Evolutionary conservation across 2,329 filamentous ascomycete species (phyloP), one percentile per base, ranked within the genome.

Genomic region (Chaetomium sp.): DNA sequence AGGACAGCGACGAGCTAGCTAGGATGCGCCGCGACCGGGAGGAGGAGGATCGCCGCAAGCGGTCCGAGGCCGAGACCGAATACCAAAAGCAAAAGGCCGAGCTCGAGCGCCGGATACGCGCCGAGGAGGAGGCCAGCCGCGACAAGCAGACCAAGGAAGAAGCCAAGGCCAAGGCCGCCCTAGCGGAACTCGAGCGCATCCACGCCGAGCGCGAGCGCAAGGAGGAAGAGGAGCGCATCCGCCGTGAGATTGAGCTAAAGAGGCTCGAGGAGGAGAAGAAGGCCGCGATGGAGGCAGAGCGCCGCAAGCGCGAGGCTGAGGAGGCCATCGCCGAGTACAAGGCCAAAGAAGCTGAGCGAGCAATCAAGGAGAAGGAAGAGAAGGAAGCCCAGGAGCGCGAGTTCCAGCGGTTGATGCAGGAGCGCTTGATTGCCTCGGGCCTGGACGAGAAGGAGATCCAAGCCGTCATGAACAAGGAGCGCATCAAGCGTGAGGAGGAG

Each of bases 401-500:
- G 55, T 84, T 81, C 62, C 75, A 79, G 64, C 71, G 72, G 33
- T 76, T 78, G 42, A 70, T 86, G 47, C 78, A 80, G 63, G 79
- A 84, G 60, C 77, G 84, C 49, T 70, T 86, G 40, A 69, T 79
- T 56, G 77, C 78, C 49, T 79, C 81, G 2, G 82, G 83, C 2
- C 71, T 86, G 43, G 76, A 79, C 62, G 80, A 84, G 63, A 76
- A 78, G 61, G 76, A 79, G 59, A 84, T 86, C 61, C 71, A 75
- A 43, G 80, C 80, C 19, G 79, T 86, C 58, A 67, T 85, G 52
- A 78, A 80, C 62, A 81, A 81, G 63, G 76, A 82, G 64, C 79
- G 77, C 65, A 64, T 71, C 62, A 68, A 70, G 63, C 61, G 67
- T 52, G 66, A 68, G 19, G 60, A 69, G 55, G 61, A 69, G 45